Percentiles rank a stretch among this genome's conserved stretches.
These are phyloP conservation scores for Cyclotella baltica DNA, from an alignment of 108 stramenopile genomes.

Conservation along the genomic window DNA sequence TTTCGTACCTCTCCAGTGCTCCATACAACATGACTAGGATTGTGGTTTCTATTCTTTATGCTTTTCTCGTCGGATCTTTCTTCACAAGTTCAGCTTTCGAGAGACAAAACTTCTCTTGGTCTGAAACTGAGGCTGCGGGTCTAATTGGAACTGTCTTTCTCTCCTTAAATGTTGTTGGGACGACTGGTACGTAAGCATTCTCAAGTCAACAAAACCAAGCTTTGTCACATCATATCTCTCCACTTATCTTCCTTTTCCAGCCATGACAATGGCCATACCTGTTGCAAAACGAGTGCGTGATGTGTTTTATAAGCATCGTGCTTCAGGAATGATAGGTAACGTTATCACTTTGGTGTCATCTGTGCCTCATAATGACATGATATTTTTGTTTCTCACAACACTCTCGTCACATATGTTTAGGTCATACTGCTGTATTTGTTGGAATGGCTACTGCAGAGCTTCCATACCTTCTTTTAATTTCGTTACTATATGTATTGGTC, in stretches of 20 bases:
- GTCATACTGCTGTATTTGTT: conserved; percentile 59
- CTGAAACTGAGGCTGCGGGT: conserved; percentile 40
- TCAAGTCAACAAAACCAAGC: neutral
- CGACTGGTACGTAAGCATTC: conserved; percentile 18
- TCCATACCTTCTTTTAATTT: conserved; percentile 42
- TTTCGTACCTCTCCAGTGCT: conserved; percentile 19
- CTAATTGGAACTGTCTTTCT: conserved; percentile 53
- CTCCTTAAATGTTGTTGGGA: conserved; percentile 51
- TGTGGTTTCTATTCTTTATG: conserved; percentile 61
- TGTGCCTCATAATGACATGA: too few relatives aligned
- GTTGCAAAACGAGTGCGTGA: conserved; percentile 76
- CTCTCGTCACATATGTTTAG: too few relatives aligned
- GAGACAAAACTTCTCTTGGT: conserved; percentile 15
- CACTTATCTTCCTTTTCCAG: conserved; percentile 61
- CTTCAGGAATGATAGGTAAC: conserved; percentile 81
- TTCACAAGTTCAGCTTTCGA: conserved; percentile 46
- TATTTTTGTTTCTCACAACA: too few relatives aligned
- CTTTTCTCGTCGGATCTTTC: conserved; percentile 68
- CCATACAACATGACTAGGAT: conserved; percentile 77
- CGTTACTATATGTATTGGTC: conserved; percentile 10
- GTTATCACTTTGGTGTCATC: too few relatives aligned
- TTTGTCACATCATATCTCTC: conserved; percentile 38
- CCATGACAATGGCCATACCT: conserved; percentile 76
- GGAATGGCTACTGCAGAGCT: conserved; percentile 72
- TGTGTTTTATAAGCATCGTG: conserved; percentile 76